Conservation (phyloP, 2,329 filamentous ascomycete species). For the Ceratocystis harringtonii region DNA sequence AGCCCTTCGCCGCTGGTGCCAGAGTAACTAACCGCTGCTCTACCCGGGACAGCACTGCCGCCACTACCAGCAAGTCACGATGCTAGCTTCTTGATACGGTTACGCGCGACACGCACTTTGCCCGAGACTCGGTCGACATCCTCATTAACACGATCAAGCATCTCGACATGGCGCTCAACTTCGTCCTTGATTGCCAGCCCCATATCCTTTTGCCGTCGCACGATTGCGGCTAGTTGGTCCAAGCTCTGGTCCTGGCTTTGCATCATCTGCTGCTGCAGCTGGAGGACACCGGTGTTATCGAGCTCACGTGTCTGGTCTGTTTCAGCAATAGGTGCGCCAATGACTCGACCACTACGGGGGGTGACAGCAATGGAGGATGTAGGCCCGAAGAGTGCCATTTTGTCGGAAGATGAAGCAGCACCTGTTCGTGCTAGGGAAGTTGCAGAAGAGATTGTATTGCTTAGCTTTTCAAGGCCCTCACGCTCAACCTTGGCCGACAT, state of each 20-base stretch:
- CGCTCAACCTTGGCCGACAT: slow-evolving; percentile 55
- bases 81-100: slow-evolving; percentile 48
- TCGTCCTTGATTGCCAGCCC: slow-evolving; percentile 62
- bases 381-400: slow-evolving; percentile 34
- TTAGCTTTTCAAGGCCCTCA: slow-evolving; percentile 59
- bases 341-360: slow-evolving; percentile 38
- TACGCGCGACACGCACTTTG: slow-evolving; percentile 63
- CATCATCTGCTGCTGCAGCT: slow-evolving; percentile 62
- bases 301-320: slow-evolving; percentile 62
- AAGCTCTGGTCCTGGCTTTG: slow-evolving; percentile 60
- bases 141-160: slow-evolving; percentile 51
- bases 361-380: slow-evolving; percentile 20
- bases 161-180: slow-evolving; percentile 53
- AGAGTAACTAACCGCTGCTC: slow-evolving; percentile 1
- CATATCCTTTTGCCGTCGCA: slow-evolving; percentile 62
- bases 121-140: slow-evolving; percentile 50
- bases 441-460: slow-evolving; percentile 35
- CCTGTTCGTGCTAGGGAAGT: slow-evolving; percentile 27
- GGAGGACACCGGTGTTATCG: slow-evolving; percentile 59
- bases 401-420: slow-evolving; percentile 35
- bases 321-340: slow-evolving; percentile 59
- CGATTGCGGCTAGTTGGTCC: slow-evolving; percentile 50
- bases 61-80: slow-evolving; percentile 24
- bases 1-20: not conserved
- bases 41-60: slow-evolving; percentile 2